These are phyloP conservation scores for Agrocybe pediades DNA, from an alignment of 768 basidiomycete genomes.

Conservation along the genomic window DNA sequence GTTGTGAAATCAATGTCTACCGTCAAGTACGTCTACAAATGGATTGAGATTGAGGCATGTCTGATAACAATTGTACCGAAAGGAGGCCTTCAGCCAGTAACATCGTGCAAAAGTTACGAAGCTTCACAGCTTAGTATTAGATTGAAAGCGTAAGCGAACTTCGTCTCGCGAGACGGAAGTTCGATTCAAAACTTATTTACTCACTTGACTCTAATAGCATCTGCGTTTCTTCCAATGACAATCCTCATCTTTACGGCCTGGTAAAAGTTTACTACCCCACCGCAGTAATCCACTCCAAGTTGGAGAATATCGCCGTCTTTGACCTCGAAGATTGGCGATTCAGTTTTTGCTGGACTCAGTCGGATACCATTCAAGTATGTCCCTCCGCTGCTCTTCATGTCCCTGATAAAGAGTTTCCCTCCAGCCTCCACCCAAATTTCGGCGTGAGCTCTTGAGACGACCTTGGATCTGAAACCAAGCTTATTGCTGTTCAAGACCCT, in stretches of 20 bases:
- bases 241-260: constrained; percentile 95
- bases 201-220: no score
- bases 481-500: constrained; percentile 76
- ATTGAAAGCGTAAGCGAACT: no score
- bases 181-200: no score
- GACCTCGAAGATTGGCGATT: constrained; percentile 73
- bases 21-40: no score
- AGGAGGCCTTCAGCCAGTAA: no score
- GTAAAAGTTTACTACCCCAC: constrained; percentile 95
- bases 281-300: constrained; percentile 97
- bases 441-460: constrained; percentile 91
- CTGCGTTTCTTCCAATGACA: constrained; percentile 84
- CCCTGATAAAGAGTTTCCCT: constrained; percentile 81
- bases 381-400: constrained; percentile 87
- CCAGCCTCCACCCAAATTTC: constrained; percentile 84
- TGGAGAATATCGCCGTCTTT: constrained; percentile 95
- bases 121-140: no score
- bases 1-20: no score
- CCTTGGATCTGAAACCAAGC: constrained; percentile 94
- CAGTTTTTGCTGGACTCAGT: constrained; percentile 80
- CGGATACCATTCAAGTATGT: constrained; percentile 96
- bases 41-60: no score
- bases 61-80: no score
- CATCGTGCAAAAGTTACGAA: no score
- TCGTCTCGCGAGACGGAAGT: no score